Percentiles rank a stretch among this genome's conserved stretches.
phyloP scores from a whole-genome alignment of 768 basidiomycete genomes.

The Amanita fuliginea region DNA sequence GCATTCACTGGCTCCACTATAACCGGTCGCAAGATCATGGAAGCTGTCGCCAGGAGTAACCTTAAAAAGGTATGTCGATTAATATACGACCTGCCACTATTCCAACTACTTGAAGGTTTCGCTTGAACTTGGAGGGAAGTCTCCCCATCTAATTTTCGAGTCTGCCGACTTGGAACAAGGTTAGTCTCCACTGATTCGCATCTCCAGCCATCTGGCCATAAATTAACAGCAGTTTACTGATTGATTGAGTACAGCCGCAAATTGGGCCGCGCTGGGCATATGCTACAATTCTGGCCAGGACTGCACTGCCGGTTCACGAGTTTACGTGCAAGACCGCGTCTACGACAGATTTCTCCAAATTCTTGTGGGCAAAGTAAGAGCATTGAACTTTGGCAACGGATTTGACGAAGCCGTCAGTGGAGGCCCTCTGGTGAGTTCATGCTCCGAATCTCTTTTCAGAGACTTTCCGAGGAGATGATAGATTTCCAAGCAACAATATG shows the following conservation, averaged over 20 bases:
- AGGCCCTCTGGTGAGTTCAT: conserved; percentile 64
- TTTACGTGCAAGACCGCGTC: conserved; percentile 80
- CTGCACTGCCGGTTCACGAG: conserved; percentile 85
- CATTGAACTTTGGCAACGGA: conserved; percentile 68
- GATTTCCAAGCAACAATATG: conserved; percentile 80
- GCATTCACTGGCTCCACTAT: conserved; percentile 91
- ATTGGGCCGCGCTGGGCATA: conserved; percentile 80
- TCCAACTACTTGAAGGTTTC: conserved; percentile 43
- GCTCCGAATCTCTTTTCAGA: background rate
- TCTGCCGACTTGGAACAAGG: conserved; percentile 87
- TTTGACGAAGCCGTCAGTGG: conserved; percentile 65
- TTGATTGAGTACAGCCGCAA: conserved; percentile 41
- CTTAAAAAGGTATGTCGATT: conserved; percentile 65
- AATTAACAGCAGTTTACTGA: background rate
- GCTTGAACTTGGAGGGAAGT: conserved; percentile 91
- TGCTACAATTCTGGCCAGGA: conserved; percentile 89
- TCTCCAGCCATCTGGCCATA: too few relatives aligned
- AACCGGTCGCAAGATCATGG: conserved; percentile 85
- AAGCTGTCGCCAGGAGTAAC: conserved; percentile 88
- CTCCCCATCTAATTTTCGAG: conserved; percentile 81
- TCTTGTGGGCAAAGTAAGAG: conserved; percentile 56
- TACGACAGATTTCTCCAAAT: conserved; percentile 75
- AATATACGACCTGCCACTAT: background rate
- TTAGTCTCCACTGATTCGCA: conserved; percentile 17
- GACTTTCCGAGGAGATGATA: conserved; percentile 16